Percentiles rank a stretch among this genome's conserved stretches.
These are phyloP conservation scores for Xerocomus potaroensis DNA, from an alignment of 768 basidiomycete species.

Conservation along the genomic window DNA sequence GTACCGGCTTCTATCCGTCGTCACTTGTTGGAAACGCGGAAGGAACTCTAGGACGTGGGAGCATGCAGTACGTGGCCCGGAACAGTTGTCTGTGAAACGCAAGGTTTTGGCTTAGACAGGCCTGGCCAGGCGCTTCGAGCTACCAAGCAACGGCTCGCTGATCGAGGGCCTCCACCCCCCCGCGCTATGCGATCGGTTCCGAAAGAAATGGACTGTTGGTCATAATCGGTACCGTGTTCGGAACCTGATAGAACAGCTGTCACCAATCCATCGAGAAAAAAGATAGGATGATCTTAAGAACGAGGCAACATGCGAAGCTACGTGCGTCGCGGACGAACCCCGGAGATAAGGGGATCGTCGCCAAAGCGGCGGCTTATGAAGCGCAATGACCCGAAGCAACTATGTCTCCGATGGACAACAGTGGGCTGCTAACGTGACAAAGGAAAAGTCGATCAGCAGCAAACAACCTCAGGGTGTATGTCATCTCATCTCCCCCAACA, in stretches of 20 bases:
- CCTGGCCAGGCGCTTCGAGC: background rate
- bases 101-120: background rate
- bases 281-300: background rate
- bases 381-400: background rate
- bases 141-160: background rate
- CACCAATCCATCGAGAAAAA: background rate
- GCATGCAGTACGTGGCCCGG: conserved; percentile 7
- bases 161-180: background rate
- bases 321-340: background rate
- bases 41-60: too few relatives aligned
- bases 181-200: background rate
- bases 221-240: background rate
- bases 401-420: background rate
- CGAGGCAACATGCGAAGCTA: background rate
- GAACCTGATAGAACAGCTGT: background rate
- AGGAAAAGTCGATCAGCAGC: background rate
- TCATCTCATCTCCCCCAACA: background rate
- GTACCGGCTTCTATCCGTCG: background rate
- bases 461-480: background rate
- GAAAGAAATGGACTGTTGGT: background rate
- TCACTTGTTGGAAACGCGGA: background rate
- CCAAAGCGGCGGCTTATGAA: background rate
- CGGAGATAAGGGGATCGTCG: background rate
- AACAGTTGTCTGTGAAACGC: conserved; percentile 10
- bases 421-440: background rate